Evolutionary conservation across 116 monocot species (phyloP).

Genomic region (Thalassia testudinum): DNA sequence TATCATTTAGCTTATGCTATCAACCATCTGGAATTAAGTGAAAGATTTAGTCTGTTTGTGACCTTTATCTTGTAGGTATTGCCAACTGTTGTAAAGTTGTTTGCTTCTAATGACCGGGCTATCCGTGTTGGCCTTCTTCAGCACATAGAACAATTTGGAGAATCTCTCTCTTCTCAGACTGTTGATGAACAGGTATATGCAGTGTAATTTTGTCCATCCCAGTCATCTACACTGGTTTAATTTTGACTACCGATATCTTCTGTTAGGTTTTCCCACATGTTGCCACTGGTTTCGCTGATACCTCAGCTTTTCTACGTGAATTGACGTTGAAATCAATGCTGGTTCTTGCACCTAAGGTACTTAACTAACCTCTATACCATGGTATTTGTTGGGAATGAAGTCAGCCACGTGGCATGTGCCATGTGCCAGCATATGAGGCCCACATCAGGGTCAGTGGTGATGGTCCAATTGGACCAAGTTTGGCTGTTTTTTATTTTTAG

Average conservation of each 20-base stretch:
- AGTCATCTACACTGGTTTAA: too few species aligned
- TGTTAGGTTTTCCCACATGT: conserved; percentile 85
- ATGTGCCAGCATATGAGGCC: too few species aligned
- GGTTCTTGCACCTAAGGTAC: conserved; percentile 87
- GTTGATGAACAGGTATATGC: conserved; percentile 90
- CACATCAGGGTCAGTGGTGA: too few species aligned
- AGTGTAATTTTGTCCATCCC: too few species aligned
- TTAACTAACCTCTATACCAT: background rate
- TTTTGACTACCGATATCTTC: too few species aligned
- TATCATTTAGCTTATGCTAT: background rate
- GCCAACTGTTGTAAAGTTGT: conserved; percentile 91
- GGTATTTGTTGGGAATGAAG: too few species aligned
- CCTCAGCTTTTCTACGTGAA: conserved; percentile 97
- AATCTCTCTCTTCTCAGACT: conserved; percentile 77
- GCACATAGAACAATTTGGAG: conserved; percentile 97
- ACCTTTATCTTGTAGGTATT: conserved; percentile 41
- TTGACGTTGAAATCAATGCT: conserved; percentile 95
- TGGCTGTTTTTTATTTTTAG: too few species aligned
- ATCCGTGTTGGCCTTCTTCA: conserved; percentile 92
- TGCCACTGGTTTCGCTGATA: conserved; percentile 94
- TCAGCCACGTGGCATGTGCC: too few species aligned
- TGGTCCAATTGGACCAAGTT: too few species aligned
- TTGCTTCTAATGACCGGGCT: conserved; percentile 90
- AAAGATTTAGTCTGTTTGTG: too few species aligned
- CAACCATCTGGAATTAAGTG: too few species aligned